Conservation (phyloP, 2,329 filamentous ascomycete genomes). For the Ceratocystis ficicola region DNA sequence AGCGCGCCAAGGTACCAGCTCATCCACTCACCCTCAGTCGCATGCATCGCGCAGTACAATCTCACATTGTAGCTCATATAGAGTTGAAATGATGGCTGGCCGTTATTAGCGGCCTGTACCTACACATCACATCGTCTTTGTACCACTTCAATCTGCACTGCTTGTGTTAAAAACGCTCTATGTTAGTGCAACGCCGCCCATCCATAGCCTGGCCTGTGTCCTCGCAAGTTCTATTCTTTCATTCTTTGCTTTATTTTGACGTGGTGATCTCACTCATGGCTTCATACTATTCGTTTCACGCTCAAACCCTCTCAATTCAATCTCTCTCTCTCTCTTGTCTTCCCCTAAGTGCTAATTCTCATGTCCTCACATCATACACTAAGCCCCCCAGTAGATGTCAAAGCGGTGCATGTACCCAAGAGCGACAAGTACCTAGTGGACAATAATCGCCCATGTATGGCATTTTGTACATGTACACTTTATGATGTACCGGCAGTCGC, state of each 20-base stretch:
- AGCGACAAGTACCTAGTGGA: not conserved
- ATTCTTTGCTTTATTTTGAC: not conserved
- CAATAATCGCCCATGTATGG: not conserved
- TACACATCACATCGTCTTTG: not conserved
- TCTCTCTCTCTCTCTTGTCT: not conserved
- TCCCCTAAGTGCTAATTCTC: not conserved
- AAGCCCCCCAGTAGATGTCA: not conserved
- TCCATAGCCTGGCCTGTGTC: not conserved
- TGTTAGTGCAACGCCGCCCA: not conserved
- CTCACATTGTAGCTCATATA: not conserved
- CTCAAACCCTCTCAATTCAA: not conserved
- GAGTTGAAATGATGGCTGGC: not conserved
- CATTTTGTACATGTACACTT: not conserved
- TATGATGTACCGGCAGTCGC: not conserved
- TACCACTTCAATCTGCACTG: not conserved
- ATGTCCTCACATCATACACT: conserved; percentile 5
- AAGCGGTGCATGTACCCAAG: not conserved
- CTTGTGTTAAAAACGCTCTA: not conserved
- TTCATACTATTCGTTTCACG: not conserved
- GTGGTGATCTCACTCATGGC: not conserved
- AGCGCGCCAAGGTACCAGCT: not conserved
- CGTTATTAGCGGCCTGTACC: not conserved
- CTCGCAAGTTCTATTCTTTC: not conserved
- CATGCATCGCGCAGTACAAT: not conserved
- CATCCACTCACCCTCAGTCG: not conserved